These are phyloP conservation scores for Ogataea polymorpha DNA, from an alignment of 805 yeast species.

Conservation along the genomic window DNA sequence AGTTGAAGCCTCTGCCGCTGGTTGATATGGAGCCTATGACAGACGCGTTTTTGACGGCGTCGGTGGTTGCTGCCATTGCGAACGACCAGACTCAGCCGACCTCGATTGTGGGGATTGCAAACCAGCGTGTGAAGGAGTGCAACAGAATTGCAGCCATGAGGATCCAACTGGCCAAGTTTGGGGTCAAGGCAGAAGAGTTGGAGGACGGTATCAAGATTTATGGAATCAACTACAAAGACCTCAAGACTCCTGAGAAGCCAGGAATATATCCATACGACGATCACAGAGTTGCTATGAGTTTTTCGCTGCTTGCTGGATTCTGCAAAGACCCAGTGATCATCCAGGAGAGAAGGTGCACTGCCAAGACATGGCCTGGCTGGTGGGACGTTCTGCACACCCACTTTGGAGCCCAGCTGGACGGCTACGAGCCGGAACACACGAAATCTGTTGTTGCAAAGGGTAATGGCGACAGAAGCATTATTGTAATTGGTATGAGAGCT, in stretches of 20 bases:
- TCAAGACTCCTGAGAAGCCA: slow-evolving; percentile 54
- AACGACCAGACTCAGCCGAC: slow-evolving; percentile 55
- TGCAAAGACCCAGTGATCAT: slow-evolving; percentile 58
- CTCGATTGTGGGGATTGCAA: slow-evolving; percentile 90
- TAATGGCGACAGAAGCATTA: slow-evolving; percentile 55
- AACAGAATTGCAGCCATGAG: slow-evolving; percentile 96
- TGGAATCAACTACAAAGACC: slow-evolving; percentile 54
- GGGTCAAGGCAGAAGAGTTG: slow-evolving; percentile 78
- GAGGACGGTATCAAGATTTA: slow-evolving; percentile 90
- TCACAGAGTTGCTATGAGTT: slow-evolving; percentile 97
- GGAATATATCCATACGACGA: slow-evolving; percentile 87
- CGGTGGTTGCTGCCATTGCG: slow-evolving; percentile 93
- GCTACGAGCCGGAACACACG: slow-evolving; percentile 48
- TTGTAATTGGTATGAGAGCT: slow-evolving; percentile 96
- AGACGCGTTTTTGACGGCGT: slow-evolving; percentile 94
- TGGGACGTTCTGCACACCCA: slow-evolving; percentile 85
- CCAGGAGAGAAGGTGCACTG: slow-evolving; percentile 87
- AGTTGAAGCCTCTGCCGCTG: slow-evolving; percentile 61
- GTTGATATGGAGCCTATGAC: slow-evolving; percentile 99
- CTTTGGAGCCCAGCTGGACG: slow-evolving; percentile 65
- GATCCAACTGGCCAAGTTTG: slow-evolving; percentile 81
- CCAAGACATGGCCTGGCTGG: slow-evolving; percentile 99
- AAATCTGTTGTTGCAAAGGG: slow-evolving; percentile 18
- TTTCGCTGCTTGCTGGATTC: slow-evolving; percentile 81
- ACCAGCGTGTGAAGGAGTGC: slow-evolving; percentile 97